Evolutionary conservation across 306 rosid genomes (phyloP), one percentile per base, ranked within the genome.

Genomic region (Hippophae gyantsensis): DNA sequence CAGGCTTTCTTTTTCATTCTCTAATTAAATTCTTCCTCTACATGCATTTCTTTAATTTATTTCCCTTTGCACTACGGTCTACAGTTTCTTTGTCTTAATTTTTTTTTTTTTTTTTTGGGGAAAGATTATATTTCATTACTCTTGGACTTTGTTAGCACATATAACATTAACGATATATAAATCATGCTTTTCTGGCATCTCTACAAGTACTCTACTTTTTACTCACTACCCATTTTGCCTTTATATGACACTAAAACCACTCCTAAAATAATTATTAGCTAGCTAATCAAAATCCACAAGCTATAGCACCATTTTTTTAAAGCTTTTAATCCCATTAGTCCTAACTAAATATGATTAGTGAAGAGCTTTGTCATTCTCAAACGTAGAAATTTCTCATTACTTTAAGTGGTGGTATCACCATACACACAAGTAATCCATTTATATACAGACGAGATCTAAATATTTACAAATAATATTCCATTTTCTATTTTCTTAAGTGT

Each of bases 141-240:
- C 3, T 32, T 32, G 38, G 38, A 32, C 38, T 32, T 32, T 32
- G 3, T 32, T 32, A 32, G 38, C 38, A 32, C 38, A 32, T 32
- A 2, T 32, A 32, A 32, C 38, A 63, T 69, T 68, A 41, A 38
- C 66, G 52, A 68, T 64, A 59, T 42, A 32, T 41, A 46, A 57
- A 14, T 14, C 52, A 48, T 57, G 52, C 43, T 66, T 52, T 5
- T 60, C 49, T 41, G 23, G 51, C 53, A 67, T 60, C 65, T 65
- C 83, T 77, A 68, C 77, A 74, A 74, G 74, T 58, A 63, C 58
- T 56, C 67, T 64, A 57, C 61, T 72, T 69, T 71, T 62, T 48
- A 76, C 73, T 81, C 85, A 74, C 75, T 71, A 69, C 49, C 63
- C 57, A 60, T 65, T 45, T 63, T 23, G 70, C 66, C 68, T 72